These are phyloP conservation scores for Gossypium turneri DNA, from an alignment of 345 rosid species.

Conservation along the genomic window DNA sequence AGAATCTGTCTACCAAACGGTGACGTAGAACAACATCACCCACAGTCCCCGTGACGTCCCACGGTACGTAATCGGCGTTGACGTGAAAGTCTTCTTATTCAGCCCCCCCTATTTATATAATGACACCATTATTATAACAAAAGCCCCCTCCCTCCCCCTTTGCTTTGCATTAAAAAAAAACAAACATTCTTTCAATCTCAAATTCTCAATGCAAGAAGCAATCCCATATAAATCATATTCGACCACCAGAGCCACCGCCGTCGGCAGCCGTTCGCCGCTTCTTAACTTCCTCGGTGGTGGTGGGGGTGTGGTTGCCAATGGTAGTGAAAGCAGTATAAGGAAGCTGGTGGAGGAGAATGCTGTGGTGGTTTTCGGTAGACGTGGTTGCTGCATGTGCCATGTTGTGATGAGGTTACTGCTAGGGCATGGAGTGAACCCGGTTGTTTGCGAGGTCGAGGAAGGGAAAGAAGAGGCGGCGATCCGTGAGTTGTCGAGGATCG, in stretches of 20 bases:
- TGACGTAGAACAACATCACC: constrained; percentile 47
- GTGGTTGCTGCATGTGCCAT: constrained; percentile 74
- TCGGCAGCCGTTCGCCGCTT: constrained; percentile 20
- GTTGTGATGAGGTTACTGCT: constrained; percentile 62
- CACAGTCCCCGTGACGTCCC: constrained; percentile 46
- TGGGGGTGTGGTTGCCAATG: constrained; percentile 12
- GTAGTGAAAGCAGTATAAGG: constrained; percentile 18
- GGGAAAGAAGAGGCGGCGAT: constrained; percentile 38
- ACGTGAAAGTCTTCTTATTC: constrained; percentile 40
- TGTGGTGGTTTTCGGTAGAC: constrained; percentile 51
- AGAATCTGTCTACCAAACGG: constrained; percentile 35
- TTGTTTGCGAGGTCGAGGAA: constrained; percentile 56
- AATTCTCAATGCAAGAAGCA: constrained; percentile 51
- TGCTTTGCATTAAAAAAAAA: neutral
- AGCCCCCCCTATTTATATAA: neutral
- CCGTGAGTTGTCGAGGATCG: constrained; percentile 29
- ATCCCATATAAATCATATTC: constrained; percentile 37
- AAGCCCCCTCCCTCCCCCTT: neutral
- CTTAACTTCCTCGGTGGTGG: constrained; percentile 4
- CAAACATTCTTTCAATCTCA: neutral
- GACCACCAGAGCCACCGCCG: constrained; percentile 17
- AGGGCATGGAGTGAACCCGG: constrained; percentile 77
- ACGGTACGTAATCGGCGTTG: constrained; percentile 51
- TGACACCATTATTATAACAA: neutral
- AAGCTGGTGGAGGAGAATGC: constrained; percentile 54